These are phyloP conservation scores for Hygrocybe punicea DNA, from an alignment of 768 basidiomycete genomes.

Conservation along the genomic window DNA sequence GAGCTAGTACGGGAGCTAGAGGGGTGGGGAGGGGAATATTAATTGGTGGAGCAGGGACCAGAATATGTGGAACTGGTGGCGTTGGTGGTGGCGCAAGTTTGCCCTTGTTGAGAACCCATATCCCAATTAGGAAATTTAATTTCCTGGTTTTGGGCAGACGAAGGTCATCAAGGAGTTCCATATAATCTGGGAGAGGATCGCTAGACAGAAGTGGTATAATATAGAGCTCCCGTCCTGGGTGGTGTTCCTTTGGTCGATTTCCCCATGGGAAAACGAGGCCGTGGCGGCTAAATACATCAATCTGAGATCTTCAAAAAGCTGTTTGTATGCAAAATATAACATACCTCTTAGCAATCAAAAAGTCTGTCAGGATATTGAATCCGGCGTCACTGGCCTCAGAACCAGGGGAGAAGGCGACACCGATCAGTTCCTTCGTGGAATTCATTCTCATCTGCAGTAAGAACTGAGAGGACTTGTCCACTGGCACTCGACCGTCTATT, in stretches of 20 bases:
- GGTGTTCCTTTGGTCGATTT: conserved; percentile 61
- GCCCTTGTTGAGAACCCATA: conserved; percentile 84
- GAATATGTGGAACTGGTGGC: conserved; percentile 11
- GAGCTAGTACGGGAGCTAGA: background rate
- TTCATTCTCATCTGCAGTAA: conserved; percentile 76
- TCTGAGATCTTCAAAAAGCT: conserved; percentile 6
- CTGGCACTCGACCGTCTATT: conserved; percentile 82
- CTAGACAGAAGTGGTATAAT: conserved; percentile 70
- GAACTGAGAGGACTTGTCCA: conserved; percentile 72
- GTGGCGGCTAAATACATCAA: conserved; percentile 57
- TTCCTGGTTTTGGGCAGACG: conserved; percentile 60
- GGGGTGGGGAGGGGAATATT: conserved; percentile 17
- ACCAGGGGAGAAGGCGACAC: conserved; percentile 65
- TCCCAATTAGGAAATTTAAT: conserved; percentile 69
- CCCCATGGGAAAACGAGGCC: conserved; percentile 88
- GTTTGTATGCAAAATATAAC: conserved; percentile 25
- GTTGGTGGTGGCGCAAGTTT: conserved; percentile 55
- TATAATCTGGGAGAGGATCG: conserved; percentile 74
- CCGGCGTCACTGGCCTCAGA: conserved; percentile 42
- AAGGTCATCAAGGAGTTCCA: conserved; percentile 78
- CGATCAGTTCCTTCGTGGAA: conserved; percentile 71
- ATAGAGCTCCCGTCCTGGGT: conserved; percentile 83
- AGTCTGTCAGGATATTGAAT: conserved; percentile 63
- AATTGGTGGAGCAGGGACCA: conserved; percentile 13
- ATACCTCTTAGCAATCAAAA: conserved; percentile 70